phyloP scores from a whole-genome alignment of 1,284 basidiomycete species.

The Cutaneotrichosporon sp. region DNA sequence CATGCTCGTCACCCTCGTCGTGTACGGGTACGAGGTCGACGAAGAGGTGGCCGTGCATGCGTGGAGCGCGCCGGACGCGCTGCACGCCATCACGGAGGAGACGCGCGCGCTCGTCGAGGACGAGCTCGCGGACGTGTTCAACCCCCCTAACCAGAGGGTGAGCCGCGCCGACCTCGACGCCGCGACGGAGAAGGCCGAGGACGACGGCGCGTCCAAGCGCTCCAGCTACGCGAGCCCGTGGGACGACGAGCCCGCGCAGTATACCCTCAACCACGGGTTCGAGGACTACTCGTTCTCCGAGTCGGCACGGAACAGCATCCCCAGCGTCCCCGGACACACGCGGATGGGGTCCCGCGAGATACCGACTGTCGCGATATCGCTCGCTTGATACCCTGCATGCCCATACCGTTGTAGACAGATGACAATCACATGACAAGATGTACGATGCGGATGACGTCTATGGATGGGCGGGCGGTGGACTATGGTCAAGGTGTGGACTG shows the following conservation, averaged over 20 bases:
- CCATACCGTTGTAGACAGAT: conserved; percentile 2
- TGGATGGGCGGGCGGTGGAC: no score
- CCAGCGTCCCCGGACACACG: background rate
- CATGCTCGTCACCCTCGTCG: conserved; percentile 25
- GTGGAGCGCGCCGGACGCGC: conserved; percentile 40
- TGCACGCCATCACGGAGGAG: conserved; percentile 41
- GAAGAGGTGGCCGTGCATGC: conserved; percentile 29
- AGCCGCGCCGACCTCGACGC: conserved; percentile 5
- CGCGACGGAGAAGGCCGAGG: conserved; percentile 6
- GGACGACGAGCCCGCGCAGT: background rate
- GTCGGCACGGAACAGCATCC: background rate
- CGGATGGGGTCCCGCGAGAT: background rate
- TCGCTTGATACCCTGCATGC: conserved; percentile 15
- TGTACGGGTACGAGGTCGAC: conserved; percentile 37
- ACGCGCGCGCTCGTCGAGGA: conserved; percentile 41
- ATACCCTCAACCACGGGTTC: conserved; percentile 12
- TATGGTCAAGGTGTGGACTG: no score
- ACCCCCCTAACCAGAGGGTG: conserved; percentile 20
- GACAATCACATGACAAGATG: conserved; percentile 1
- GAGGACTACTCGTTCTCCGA: conserved; percentile 3
- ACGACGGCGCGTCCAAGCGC: conserved; percentile 3
- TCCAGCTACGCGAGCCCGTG: background rate
- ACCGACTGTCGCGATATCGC: conserved; percentile 9
- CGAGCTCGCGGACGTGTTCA: conserved; percentile 41
- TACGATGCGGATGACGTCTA: background rate